Conservation (phyloP, 495 filamentous ascomycete genomes). For the Staphylotrichum longicolle region DNA sequence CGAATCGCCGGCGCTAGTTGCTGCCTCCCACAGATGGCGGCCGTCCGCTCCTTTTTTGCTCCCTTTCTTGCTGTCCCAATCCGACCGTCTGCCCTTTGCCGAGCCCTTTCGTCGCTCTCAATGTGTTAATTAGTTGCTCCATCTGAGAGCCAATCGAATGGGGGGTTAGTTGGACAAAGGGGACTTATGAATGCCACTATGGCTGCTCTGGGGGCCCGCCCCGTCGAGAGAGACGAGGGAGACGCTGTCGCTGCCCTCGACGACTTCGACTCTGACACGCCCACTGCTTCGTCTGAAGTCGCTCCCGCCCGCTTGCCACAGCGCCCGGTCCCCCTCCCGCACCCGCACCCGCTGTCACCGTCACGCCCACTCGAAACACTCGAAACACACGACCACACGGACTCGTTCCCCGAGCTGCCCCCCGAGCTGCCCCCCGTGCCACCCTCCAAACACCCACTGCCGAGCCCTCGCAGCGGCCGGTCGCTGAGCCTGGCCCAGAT, state of each 20-base stretch:
- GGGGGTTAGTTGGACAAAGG: slow-evolving; percentile 11
- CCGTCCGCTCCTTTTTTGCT: slow-evolving; percentile 11
- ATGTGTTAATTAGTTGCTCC: slow-evolving; percentile 15
- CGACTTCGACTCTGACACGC: slow-evolving; percentile 27
- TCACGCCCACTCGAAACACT: not conserved
- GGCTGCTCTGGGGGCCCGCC: slow-evolving; percentile 22
- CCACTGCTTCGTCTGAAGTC: slow-evolving; percentile 32
- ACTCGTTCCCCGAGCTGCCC: slow-evolving; percentile 29
- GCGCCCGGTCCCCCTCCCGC: slow-evolving; percentile 24
- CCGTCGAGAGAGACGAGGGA: slow-evolving; percentile 8
- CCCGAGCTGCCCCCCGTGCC: slow-evolving; percentile 25
- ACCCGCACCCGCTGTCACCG: not conserved
- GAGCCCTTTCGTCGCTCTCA: slow-evolving; percentile 14
- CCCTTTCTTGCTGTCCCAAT: slow-evolving; percentile 3
- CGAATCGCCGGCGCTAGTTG: slow-evolving; percentile 13
- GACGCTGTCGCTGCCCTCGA: not conserved
- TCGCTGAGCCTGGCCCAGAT: slow-evolving; percentile 35
- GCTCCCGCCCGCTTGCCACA: slow-evolving; percentile 17
- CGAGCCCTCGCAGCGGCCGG: slow-evolving; percentile 32
- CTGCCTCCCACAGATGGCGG: slow-evolving; percentile 4
- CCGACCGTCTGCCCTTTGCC: slow-evolving; percentile 8
- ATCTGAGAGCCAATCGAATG: slow-evolving; percentile 14
- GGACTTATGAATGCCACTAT: slow-evolving; percentile 28
- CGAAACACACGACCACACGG: slow-evolving; percentile 33
- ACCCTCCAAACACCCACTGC: slow-evolving; percentile 22